A percentile compares a stretch with the other conserved stretches of the same genome.
Conservation (phyloP, 116 monocot species). For the Zostera marina region DNA sequence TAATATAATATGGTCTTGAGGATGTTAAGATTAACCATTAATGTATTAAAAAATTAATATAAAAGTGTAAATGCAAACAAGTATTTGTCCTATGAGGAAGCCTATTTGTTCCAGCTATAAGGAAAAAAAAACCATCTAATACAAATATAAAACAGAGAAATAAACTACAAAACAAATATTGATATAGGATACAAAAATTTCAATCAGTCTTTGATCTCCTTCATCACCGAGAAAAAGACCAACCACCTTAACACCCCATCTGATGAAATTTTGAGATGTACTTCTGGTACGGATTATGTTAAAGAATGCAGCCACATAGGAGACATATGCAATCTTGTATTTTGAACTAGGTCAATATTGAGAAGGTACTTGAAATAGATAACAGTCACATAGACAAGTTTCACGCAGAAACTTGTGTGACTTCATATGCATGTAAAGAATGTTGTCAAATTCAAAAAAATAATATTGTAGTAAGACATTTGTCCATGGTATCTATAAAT, state of each 20-base stretch:
- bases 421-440: no score
- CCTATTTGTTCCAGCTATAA: no score
- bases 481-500: no score
- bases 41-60: slow-evolving; percentile 1
- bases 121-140: background rate
- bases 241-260: slow-evolving; percentile 19
- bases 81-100: no score
- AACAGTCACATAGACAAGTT: no score
- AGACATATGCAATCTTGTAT: background rate
- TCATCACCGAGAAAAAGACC: slow-evolving; percentile 26
- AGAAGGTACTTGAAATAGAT: no score
- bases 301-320: slow-evolving; percentile 19
- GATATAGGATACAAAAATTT: slow-evolving; percentile 59
- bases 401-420: no score
- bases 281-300: slow-evolving; percentile 21
- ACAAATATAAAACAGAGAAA: background rate
- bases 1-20: slow-evolving; percentile 7
- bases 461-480: no score
- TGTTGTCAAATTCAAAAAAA: no score
- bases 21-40: slow-evolving; percentile 7
- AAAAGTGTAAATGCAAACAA: background rate
- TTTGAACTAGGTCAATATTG: no score
- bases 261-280: slow-evolving; percentile 14
- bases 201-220: slow-evolving; percentile 15
- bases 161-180: background rate